phyloP scores from a whole-genome alignment of 169 alveolate genomes.

The Plasmodium vivax region DNA sequence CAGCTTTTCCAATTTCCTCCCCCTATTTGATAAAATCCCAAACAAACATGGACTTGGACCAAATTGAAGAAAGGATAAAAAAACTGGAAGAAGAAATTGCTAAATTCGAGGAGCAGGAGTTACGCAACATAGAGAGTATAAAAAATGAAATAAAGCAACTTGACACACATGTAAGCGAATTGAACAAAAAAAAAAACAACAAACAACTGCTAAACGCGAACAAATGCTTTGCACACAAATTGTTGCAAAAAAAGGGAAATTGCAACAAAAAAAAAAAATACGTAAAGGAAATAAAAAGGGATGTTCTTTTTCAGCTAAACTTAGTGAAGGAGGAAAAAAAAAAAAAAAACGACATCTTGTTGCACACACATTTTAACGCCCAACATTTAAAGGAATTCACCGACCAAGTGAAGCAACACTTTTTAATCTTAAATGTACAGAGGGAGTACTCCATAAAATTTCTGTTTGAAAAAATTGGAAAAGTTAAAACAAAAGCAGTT shows the following conservation, averaged over 20 bases:
- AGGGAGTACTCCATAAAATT: constrained; percentile 20
- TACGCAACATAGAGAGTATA: constrained; percentile 15
- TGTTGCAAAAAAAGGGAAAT: constrained; percentile 3
- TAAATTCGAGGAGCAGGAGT: constrained; percentile 2
- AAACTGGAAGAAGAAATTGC: constrained; percentile 33
- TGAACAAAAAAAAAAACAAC: constrained; percentile 7
- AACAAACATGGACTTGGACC: constrained; percentile 26
- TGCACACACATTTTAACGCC: constrained; percentile 4
- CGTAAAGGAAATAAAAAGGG: constrained; percentile 15
- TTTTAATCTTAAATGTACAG: constrained; percentile 19
- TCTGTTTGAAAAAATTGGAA: constrained; percentile 20
- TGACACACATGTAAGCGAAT: constrained; percentile 6
- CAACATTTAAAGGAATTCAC: constrained; percentile 3
- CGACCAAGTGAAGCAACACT: constrained; percentile 26
- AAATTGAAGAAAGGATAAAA: constrained; percentile 38
- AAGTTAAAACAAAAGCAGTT: constrained; percentile 10
- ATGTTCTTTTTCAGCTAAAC: constrained; percentile 13
- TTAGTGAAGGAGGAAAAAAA: constrained; percentile 12
- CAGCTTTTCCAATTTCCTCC: not conserved
- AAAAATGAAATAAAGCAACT: constrained; percentile 22
- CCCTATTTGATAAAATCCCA: not conserved
- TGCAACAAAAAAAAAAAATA: constrained; percentile 23
- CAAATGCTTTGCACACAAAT: constrained; percentile 35
- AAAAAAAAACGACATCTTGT: not conserved
- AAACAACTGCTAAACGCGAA: not conserved